Base-by-base conservation (phyloP, 2,329 filamentous ascomycete genomes). In the Fusarium papillatum region DNA sequence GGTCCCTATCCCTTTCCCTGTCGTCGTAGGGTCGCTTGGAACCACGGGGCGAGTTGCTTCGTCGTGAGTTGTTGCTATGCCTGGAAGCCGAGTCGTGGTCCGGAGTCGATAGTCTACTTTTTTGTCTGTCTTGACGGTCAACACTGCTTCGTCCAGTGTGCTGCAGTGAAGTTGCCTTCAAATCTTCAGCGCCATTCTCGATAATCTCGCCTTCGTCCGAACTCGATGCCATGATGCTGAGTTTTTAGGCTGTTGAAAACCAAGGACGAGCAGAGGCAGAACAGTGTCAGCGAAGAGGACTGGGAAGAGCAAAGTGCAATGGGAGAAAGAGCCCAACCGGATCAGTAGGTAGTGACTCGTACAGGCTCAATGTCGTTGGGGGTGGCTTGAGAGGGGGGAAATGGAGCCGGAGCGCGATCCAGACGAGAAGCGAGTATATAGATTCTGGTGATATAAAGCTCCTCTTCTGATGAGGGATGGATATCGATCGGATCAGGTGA, bases 51-150 rank as follows among this genome's bases (percentile, higher is more conserved):
- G 93, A 93, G 79, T 88, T 86, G 82, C 87, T 89, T 77, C 86
- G 87, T 80, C 88, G 86, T 66, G 83, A 82, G 22, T 83, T 83
- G 76, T 80, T 82, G 79, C 83, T 85, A 77, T 85, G 80, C 80
- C 84, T 87, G 60, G 86, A 84, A 74, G 83, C 82, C 76, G 84
- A 81, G 82, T 86, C 86, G 85, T 85, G 81, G 55, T 90, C 89
- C 78, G 90, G 90, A 75, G 91, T 91, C 82, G 90, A 90, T 79
- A 86, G 82, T 88, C 88, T 90, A 84, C 86, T 88, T 86, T 90
- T 91, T 87, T 86, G 90, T 96, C 95, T 98, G 94, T 94, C 91
- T 90, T 89, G 92, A 91, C 93, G 94, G 95, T 98, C 94, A 98
- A 98, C 93, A 91, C 90, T 92, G 91, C 88, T 93, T 93, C 92